These are phyloP conservation scores for Vanrija sp. DNA, from an alignment of 1,284 basidiomycete genomes.

Conservation along the genomic window DNA sequence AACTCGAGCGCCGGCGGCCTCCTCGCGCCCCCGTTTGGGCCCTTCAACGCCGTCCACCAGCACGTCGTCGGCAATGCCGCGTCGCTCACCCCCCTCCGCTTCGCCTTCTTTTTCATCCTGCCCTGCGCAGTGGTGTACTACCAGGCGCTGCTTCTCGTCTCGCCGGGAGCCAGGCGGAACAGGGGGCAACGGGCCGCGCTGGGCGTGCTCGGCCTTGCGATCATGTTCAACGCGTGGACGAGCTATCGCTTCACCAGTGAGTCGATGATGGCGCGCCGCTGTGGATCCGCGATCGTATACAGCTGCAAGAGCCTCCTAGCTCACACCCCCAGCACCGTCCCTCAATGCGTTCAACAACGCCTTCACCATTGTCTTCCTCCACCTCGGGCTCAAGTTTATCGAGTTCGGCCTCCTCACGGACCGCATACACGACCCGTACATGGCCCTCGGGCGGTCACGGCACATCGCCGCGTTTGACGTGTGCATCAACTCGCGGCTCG, in stretches of 20 bases:
- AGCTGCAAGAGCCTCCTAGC: background rate
- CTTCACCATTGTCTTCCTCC: slow-evolving; percentile 27
- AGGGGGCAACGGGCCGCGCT: slow-evolving; percentile 21
- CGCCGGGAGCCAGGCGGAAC: slow-evolving; percentile 15
- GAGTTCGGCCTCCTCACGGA: slow-evolving; percentile 32
- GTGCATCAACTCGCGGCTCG: slow-evolving; percentile 33
- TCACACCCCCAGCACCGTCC: slow-evolving; percentile 21
- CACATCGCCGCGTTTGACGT: slow-evolving; percentile 28
- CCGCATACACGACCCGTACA: slow-evolving; percentile 31
- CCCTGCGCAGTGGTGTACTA: background rate
- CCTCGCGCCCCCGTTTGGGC: slow-evolving; percentile 1
- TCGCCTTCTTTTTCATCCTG: background rate
- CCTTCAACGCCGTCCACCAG: slow-evolving; percentile 2
- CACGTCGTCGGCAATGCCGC: slow-evolving; percentile 4
- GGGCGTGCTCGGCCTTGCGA: slow-evolving; percentile 16
- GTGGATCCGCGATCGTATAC: no score
- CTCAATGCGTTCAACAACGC: slow-evolving; percentile 36
- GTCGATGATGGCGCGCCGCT: slow-evolving; percentile 2
- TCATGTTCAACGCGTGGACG: slow-evolving; percentile 20
- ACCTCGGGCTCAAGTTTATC: slow-evolving; percentile 29
- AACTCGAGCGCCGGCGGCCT: no score
- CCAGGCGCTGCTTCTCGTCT: slow-evolving; percentile 30
- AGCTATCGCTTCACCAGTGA: slow-evolving; percentile 30
- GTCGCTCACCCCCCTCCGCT: background rate
- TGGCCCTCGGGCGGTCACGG: slow-evolving; percentile 18